Evolutionary conservation across 108 stramenopile genomes (phyloP).

Genomic region (Chaetoceros tenuissimus): DNA sequence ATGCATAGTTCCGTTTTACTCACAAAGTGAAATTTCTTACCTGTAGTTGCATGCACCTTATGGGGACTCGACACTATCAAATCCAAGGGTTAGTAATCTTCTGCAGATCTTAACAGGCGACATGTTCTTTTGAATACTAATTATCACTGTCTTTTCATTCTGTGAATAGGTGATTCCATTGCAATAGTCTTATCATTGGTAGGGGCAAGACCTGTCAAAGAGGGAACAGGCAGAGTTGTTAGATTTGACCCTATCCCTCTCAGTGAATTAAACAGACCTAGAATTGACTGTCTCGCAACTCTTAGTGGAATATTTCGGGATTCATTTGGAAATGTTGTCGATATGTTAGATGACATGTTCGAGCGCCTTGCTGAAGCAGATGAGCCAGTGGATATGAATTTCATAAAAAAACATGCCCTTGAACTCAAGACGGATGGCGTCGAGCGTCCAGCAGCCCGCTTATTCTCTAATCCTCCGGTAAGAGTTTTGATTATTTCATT

Average conservation of each 20-base stretch:
- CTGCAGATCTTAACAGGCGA: not conserved
- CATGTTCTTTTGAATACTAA: not conserved
- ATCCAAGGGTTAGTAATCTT: conserved; percentile 25
- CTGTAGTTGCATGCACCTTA: conserved; percentile 58
- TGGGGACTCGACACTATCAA: conserved; percentile 88
- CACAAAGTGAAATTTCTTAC: too few species aligned
- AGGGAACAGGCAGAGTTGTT: conserved; percentile 66
- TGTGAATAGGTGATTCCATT: conserved; percentile 54
- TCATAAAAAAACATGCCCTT: conserved; percentile 60
- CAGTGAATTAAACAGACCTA: conserved; percentile 62
- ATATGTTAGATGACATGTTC: conserved; percentile 81
- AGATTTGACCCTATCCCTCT: conserved; percentile 72
- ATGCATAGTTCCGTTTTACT: too few species aligned
- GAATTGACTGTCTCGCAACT: conserved; percentile 75
- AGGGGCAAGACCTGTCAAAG: conserved; percentile 73
- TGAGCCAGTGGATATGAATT: conserved; percentile 66
- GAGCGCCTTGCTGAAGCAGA: conserved; percentile 51
- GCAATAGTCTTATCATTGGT: conserved; percentile 79
- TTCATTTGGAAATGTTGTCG: conserved; percentile 83
- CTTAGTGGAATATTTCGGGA: conserved; percentile 79
- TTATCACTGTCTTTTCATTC: too few species aligned
- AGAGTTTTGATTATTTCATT: conserved; percentile 4
- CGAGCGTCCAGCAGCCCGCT: conserved; percentile 58
- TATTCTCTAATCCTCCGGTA: conserved; percentile 69
- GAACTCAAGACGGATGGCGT: conserved; percentile 48